Conservation (phyloP, 139 green algal species). For the Auxenochlorella protothecoides region DNA sequence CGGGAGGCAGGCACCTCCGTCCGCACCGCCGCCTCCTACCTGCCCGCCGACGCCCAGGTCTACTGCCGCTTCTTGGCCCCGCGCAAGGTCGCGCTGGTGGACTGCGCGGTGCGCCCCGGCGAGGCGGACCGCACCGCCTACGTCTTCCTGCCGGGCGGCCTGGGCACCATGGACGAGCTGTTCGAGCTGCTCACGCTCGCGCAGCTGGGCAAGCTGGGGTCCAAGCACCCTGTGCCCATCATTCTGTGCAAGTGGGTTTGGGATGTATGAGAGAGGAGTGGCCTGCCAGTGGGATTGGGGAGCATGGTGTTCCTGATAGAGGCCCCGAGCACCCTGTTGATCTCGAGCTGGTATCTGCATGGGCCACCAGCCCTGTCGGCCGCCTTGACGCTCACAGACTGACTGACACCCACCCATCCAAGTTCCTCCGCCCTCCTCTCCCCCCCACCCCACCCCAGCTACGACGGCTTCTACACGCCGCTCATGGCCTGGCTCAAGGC, state of each 20-base stretch:
- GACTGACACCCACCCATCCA: too few relatives aligned
- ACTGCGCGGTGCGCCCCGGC: conserved; percentile 33
- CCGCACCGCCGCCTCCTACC: conserved; percentile 33
- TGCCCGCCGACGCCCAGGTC: conserved; percentile 23
- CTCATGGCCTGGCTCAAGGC: conserved; percentile 35
- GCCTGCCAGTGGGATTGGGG: neutral
- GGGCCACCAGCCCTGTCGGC: too few relatives aligned
- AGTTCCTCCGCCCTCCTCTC: conserved; percentile 3
- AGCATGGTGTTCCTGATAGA: too few relatives aligned
- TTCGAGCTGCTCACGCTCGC: conserved; percentile 50
- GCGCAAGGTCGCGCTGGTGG: conserved; percentile 44
- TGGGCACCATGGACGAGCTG: conserved; percentile 37
- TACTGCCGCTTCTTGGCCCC: conserved; percentile 47
- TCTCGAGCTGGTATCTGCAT: too few relatives aligned
- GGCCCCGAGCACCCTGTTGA: too few relatives aligned
- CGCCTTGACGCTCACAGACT: too few relatives aligned
- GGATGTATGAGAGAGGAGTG: neutral
- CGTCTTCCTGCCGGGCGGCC: conserved; percentile 60
- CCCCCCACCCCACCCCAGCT: conserved; percentile 35
- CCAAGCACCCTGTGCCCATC: conserved; percentile 10
- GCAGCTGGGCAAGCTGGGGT: conserved; percentile 38
- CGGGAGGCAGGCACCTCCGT: conserved; percentile 56
- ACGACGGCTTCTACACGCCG: conserved; percentile 42
- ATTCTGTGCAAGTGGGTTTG: neutral
- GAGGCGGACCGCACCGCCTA: conserved; percentile 47